These are phyloP conservation scores for Emericellopsis cladophorae DNA, from an alignment of 2,329 filamentous ascomycete genomes.

Conservation along the genomic window DNA sequence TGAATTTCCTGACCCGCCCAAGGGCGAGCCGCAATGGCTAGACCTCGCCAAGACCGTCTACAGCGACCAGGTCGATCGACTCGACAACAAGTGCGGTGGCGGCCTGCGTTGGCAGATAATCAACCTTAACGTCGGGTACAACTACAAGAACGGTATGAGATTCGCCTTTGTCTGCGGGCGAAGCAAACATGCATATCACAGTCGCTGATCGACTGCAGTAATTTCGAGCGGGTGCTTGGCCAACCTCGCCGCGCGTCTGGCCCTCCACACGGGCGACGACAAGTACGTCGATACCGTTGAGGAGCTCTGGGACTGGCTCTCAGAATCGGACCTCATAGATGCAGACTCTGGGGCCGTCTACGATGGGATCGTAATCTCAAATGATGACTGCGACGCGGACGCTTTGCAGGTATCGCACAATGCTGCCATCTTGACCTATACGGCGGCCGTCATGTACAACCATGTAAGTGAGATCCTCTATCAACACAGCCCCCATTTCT, in stretches of 20 bases:
- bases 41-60: conserved; percentile 62
- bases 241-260: conserved; percentile 57
- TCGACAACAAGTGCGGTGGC: conserved; percentile 53
- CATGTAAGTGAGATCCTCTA: no score
- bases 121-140: conserved; percentile 52
- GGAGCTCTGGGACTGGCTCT: conserved; percentile 56
- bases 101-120: conserved; percentile 72
- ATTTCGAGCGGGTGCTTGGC: conserved; percentile 61
- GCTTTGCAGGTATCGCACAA: not conserved
- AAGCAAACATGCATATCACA: no score
- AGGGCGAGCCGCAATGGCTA: conserved; percentile 54
- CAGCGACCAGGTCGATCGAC: conserved; percentile 55
- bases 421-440: not conserved
- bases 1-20: conserved; percentile 51
- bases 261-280: conserved; percentile 63
- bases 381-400: conserved; percentile 9
- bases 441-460: not conserved
- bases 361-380: conserved; percentile 28
- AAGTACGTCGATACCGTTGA: conserved; percentile 70
- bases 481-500: no score
- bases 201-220: conserved; percentile 7
- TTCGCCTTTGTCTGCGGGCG: no score
- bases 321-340: conserved; percentile 40
- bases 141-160: conserved; percentile 39
- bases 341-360: conserved; percentile 37